These are phyloP conservation scores for Vitellaria paradoxa DNA, from an alignment of 179 eudicot species.

Conservation along the genomic window DNA sequence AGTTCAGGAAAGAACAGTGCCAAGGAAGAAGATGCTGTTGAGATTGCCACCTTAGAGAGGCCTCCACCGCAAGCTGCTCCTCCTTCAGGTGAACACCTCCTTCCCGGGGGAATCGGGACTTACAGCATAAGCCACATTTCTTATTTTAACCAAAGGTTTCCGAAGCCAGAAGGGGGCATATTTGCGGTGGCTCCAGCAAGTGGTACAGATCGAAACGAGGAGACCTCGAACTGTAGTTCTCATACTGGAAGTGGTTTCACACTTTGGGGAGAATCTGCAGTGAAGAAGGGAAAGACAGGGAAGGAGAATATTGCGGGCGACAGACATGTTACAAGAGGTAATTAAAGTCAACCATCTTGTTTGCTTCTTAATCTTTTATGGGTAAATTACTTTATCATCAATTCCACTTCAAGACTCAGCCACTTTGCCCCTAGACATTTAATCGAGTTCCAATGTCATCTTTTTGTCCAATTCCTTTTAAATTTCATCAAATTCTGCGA, in stretches of 20 bases:
- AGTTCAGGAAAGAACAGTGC: constrained; percentile 40
- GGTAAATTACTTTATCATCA: no score
- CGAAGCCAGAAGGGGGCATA: constrained; percentile 63
- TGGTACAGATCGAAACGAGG: constrained; percentile 59
- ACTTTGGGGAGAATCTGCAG: constrained; percentile 78
- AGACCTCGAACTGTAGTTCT: constrained; percentile 70
- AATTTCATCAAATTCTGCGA: no score
- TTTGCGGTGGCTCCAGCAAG: constrained; percentile 45
- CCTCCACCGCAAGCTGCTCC: constrained; percentile 37
- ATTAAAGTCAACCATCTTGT: neutral
- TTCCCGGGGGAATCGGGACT: constrained; percentile 91
- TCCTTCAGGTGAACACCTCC: constrained; percentile 54
- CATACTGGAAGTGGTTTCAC: constrained; percentile 82
- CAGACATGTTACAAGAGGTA: constrained; percentile 59
- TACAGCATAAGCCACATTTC: constrained; percentile 75
- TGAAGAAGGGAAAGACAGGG: constrained; percentile 74
- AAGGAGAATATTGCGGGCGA: constrained; percentile 63
- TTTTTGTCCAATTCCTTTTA: no score
- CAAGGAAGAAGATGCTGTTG: constrained; percentile 46
- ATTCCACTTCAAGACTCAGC: no score
- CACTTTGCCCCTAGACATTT: no score
- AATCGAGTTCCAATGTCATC: no score
- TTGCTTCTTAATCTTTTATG: neutral
- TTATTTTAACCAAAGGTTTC: constrained; percentile 46
- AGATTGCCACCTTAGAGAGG: constrained; percentile 45